Evolutionary conservation across 768 basidiomycete species (phyloP).

Genomic region (Hirschioporus abietinus): DNA sequence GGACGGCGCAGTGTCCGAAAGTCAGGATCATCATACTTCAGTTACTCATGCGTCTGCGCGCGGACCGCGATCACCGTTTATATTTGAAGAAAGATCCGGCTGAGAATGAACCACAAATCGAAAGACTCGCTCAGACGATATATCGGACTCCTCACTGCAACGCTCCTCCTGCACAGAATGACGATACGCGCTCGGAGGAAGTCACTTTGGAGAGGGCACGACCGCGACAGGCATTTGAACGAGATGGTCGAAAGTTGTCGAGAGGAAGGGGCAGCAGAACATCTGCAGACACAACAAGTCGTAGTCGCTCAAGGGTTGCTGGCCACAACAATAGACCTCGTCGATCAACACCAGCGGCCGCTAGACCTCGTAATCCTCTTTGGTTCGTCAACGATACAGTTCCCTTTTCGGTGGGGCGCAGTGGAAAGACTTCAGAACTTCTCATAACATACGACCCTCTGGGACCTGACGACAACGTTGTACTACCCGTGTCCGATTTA

Average conservation of each 20-base stretch:
- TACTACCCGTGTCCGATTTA: constrained; percentile 75
- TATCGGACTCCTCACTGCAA: constrained; percentile 37
- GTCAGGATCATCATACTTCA: constrained; percentile 72
- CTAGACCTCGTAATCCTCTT: constrained; percentile 40
- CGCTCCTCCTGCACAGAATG: constrained; percentile 8
- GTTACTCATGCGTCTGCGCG: constrained; percentile 84
- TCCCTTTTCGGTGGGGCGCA: constrained; percentile 49
- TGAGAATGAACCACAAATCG: constrained; percentile 54
- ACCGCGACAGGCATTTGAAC: constrained; percentile 27
- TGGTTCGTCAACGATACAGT: constrained; percentile 69
- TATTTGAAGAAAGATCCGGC: constrained; percentile 55
- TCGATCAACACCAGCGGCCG: constrained; percentile 18
- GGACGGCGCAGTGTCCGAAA: constrained; percentile 42
- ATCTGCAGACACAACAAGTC: constrained; percentile 43
- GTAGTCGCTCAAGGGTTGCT: constrained; percentile 57
- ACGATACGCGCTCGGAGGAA: constrained; percentile 14
- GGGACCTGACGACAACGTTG: constrained; percentile 34
- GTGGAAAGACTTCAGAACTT: constrained; percentile 61
- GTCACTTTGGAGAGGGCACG: constrained; percentile 15
- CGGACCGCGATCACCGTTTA: constrained; percentile 83
- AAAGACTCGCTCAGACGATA: constrained; percentile 58
- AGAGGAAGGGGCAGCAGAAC: constrained; percentile 44
- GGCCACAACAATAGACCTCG: constrained; percentile 18
- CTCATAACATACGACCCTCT: constrained; percentile 60
- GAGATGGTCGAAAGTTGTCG: constrained; percentile 45